Base-by-base conservation (phyloP, 2,329 filamentous ascomycete species). In the Trichoderma koningiopsis region DNA sequence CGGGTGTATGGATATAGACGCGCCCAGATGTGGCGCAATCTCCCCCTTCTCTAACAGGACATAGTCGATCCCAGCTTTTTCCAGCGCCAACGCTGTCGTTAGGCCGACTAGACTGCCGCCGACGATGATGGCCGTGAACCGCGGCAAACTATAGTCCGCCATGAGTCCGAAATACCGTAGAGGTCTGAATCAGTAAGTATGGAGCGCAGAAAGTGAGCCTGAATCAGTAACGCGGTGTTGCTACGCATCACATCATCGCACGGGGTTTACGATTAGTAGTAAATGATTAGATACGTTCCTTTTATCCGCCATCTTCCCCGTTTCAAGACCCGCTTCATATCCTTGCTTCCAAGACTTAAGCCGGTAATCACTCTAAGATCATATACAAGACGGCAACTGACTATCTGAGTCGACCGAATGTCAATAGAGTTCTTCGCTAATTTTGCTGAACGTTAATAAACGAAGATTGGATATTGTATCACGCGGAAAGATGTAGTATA, bases 81-180 rank as follows among this genome's bases (percentile, higher is more conserved):
- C 33, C 19, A 79, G 73, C 19, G 74, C 73, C 67, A 78, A 74
- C 0, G 76, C 74, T 14, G 74, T 65, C 5, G 72, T 73, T 5
- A 79, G 69, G 10, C 77, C 77, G 13, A 70, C 81, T 58, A 84
- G 84, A n/a, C 77, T 74, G 57, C 72, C 70, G 64, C 76, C 76
- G 35, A 77, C 68, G 43, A 78, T 72, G 65, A 78, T 75, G 52
- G 71, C 72, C 63, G 67, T 74, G 61, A 74, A 74, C 16, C 37
- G 53, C 27, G 63, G 22, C 8, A 37, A 14, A 4, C 5, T 24
- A 13, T 37, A 35, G n/a, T 57, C 63, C 47, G 63, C 24, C 63
- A 66, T 66, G 53, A 31, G 31, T 24, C n/a, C n/a, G n/a, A 7
- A 24, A 37, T 27, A 29, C n/a, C 7, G 53, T 35, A 4, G 19